These are phyloP conservation scores for Dacryopinax primogenitus DNA, from an alignment of 768 basidiomycete genomes.

Conservation along the genomic window DNA sequence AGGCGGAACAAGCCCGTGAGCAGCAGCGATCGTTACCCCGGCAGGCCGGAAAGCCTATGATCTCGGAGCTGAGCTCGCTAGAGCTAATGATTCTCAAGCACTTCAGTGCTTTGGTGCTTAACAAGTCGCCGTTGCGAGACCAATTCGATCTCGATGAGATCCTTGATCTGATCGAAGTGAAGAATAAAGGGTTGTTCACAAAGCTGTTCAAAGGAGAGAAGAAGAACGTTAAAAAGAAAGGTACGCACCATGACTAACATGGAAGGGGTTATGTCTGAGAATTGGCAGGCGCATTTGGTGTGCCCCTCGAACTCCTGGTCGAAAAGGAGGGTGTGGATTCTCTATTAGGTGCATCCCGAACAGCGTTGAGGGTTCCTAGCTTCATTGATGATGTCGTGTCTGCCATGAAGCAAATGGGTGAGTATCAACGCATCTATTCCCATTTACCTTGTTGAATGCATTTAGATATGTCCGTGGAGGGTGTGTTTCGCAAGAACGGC, in stretches of 20 bases:
- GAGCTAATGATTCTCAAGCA: constrained; percentile 89
- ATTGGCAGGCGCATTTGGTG: constrained; percentile 70
- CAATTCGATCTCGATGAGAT: constrained; percentile 86
- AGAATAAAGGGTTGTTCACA: constrained; percentile 93
- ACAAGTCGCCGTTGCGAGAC: constrained; percentile 63
- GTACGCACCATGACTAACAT: constrained; percentile 33
- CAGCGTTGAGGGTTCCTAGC: constrained; percentile 78
- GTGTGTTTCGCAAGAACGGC: constrained; percentile 96
- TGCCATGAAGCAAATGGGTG: constrained; percentile 99
- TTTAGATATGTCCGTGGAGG: constrained; percentile 95
- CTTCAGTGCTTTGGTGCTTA: constrained; percentile 68
- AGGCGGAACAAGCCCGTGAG: constrained; percentile 80
- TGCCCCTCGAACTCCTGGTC: constrained; percentile 84
- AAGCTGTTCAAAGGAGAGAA: constrained; percentile 89
- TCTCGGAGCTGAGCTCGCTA: constrained; percentile 70
- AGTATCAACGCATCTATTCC: constrained; percentile 23
- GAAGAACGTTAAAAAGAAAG: constrained; percentile 54
- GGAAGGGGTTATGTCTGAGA: background rate
- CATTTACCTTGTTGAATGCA: background rate
- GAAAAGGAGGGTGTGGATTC: constrained; percentile 96
- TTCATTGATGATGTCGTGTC: constrained; percentile 98
- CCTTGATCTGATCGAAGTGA: constrained; percentile 77
- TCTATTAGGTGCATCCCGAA: constrained; percentile 73
- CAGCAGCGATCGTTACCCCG: constrained; percentile 73
- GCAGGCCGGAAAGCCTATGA: constrained; percentile 63